These are phyloP conservation scores for Fusarium sp. DNA, from an alignment of 2,329 filamentous ascomycete species.

Conservation along the genomic window DNA sequence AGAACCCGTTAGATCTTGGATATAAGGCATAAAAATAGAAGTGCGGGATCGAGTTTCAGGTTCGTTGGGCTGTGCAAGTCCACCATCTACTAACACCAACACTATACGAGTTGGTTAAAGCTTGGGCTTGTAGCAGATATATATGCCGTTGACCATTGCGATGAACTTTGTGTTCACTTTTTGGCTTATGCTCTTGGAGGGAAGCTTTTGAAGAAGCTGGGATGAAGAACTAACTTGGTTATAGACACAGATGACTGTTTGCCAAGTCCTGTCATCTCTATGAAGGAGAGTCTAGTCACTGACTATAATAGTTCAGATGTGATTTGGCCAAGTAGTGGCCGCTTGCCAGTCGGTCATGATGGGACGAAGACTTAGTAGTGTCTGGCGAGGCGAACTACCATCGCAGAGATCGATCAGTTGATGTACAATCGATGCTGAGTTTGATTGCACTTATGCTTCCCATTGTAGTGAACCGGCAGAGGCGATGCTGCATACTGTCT, in stretches of 20 bases:
- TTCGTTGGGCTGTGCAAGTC: not conserved
- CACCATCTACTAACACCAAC: not conserved
- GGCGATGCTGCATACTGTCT: not conserved
- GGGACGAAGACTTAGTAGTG: not conserved
- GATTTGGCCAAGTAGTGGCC: not conserved
- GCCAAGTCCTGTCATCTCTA: not conserved
- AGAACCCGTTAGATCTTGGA: not conserved
- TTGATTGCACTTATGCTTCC: not conserved
- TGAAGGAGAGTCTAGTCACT: not conserved
- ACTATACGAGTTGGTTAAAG: not conserved
- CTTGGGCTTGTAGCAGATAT: slow-evolving; percentile 1
- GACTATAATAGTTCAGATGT: not conserved
- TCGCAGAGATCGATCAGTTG: not conserved
- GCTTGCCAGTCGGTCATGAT: not conserved
- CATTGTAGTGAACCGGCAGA: no score
- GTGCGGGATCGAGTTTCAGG: not conserved
- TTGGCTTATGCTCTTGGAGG: not conserved
- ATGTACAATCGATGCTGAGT: not conserved
- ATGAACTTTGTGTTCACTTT: not conserved
- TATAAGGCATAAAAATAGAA: not conserved
- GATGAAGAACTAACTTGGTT: not conserved
- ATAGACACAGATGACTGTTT: not conserved
- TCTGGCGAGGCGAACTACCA: not conserved
- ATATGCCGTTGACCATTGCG: not conserved
- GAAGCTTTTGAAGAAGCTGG: not conserved